Base-by-base conservation (phyloP, 345 rosid genomes). In the Fremontodendron californicum region DNA sequence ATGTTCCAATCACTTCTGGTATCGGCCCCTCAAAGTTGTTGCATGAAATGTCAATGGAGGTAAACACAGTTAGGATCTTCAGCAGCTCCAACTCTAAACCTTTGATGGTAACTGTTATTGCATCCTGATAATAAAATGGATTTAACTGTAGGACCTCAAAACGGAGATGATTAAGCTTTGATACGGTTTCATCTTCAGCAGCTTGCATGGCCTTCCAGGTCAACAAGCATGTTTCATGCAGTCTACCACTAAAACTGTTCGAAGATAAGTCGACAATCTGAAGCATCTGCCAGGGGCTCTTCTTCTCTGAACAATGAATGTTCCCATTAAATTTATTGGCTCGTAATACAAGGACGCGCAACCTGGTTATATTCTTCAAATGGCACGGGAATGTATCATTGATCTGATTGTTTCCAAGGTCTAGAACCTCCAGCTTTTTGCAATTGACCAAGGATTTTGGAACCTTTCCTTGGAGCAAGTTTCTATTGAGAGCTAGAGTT, bases 261-360 rank as follows among this genome's bases (percentile, higher is more conserved):
- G 71, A 66, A 19, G 51, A 13, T 37, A 66, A 23, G 31, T 66
- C 71, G 0, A 40, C 31, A 66, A 66, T 66, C 49, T 66, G 51
- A 66, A 66, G 71, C 33, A 21, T n/a, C 9, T 31, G 71, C 49
- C 48, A 66, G 11, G 11, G n/a, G 40, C 39, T 61, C 0, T 15
- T 1, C 8, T 5, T 48, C 4, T 5, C 6, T 0, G 21, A 16
- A 58, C 87, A 86, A 21, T 70, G 46, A 16, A 85, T 51, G 0
- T 0, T 0, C 0, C 88, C 90, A 5, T 8, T 49, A n/a, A 88
- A 83, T 0, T 1, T 55, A 67, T 89, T 89, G 3, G 19, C 58
- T 27, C 87, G 72, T 65, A 89, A 63, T 54, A 82, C 80, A 11
- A 86, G 89, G 51, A 82, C 89, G 3, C 70, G 80, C 71, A 89